phyloP scores from a whole-genome alignment of 768 basidiomycete species.

The Amanita muscaria region DNA sequence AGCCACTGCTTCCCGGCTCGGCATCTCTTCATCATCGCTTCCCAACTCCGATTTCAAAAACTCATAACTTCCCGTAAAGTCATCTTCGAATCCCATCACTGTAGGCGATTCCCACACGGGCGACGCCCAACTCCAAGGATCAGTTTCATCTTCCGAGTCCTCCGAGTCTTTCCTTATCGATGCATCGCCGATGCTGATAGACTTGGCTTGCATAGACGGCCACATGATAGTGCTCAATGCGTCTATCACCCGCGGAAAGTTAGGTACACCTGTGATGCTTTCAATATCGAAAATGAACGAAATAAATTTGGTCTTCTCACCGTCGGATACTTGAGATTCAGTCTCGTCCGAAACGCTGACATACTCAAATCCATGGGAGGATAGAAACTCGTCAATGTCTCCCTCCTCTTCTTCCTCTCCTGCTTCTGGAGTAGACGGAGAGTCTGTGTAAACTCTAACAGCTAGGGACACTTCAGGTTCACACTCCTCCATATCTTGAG shows the following conservation, averaged over 20 bases:
- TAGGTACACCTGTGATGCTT: conserved; percentile 33
- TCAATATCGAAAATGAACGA: not conserved
- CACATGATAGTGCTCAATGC: conserved; percentile 85
- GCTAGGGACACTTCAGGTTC: conserved; percentile 70
- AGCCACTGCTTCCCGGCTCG: conserved; percentile 39
- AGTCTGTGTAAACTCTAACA: conserved; percentile 36
- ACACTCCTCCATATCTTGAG: conserved; percentile 36
- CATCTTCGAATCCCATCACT: conserved; percentile 58
- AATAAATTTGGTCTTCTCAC: conserved; percentile 18
- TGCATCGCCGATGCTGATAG: conserved; percentile 15
- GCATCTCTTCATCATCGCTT: conserved; percentile 21
- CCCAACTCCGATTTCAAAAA: conserved; percentile 51
- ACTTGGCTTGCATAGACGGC: conserved; percentile 59
- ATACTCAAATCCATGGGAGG: conserved; percentile 70
- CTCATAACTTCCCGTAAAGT: conserved; percentile 53
- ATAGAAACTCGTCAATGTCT: conserved; percentile 57
- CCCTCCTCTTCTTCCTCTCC: conserved; percentile 33
- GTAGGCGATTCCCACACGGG: conserved; percentile 14
- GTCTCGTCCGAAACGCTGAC: conserved; percentile 41
- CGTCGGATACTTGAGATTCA: conserved; percentile 4
- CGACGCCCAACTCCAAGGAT: conserved; percentile 31
- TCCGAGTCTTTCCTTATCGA: conserved; percentile 23
- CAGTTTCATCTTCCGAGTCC: conserved; percentile 42
- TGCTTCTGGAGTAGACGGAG: conserved; percentile 3
- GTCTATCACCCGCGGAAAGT: conserved; percentile 62